Conservation (phyloP, 176 grass and related monocot species). For the Cenchrus americanus region DNA sequence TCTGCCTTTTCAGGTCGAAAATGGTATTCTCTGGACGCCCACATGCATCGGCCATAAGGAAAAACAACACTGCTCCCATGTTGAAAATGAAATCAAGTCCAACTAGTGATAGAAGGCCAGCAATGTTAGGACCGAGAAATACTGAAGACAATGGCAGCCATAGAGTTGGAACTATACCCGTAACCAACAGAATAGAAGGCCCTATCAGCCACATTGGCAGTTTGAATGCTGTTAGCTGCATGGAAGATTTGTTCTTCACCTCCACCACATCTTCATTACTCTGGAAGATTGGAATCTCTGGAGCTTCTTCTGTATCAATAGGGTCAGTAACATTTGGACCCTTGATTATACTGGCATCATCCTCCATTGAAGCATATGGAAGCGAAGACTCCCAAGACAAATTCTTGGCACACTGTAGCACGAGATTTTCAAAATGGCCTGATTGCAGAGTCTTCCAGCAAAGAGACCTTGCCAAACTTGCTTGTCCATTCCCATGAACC, state of each 20-base stretch:
- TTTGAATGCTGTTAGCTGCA: conserved; percentile 44
- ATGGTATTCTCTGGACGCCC: conserved; percentile 58
- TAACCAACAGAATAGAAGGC: conserved; percentile 74
- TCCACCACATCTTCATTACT: conserved; percentile 60
- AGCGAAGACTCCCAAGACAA: conserved; percentile 71
- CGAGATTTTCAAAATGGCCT: conserved; percentile 28
- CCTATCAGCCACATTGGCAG: conserved; percentile 90
- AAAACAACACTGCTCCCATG: conserved; percentile 91
- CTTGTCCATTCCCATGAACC: conserved; percentile 23
- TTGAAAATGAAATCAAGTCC: conserved; percentile 93
- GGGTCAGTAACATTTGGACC: conserved; percentile 61
- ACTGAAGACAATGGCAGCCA: conserved; percentile 84
- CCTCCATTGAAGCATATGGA: conserved; percentile 60
- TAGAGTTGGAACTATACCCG: conserved; percentile 81
- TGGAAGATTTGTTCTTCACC: conserved; percentile 46
- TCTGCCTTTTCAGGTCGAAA: conserved; percentile 44
- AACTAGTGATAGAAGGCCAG: conserved; percentile 74
- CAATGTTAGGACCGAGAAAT: conserved; percentile 74
- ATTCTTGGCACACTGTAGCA: conserved; percentile 55
- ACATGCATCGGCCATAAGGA: conserved; percentile 90
- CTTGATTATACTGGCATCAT: conserved; percentile 57
- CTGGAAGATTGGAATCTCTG: conserved; percentile 66
- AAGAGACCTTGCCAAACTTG: conserved; percentile 42
- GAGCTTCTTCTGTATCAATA: conserved; percentile 68
- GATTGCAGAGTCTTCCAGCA: conserved; percentile 28